A percentile compares a stretch with the other conserved stretches of the same genome.
These are phyloP conservation scores for Daedalea quercina DNA, from an alignment of 768 basidiomycete species.

Conservation along the genomic window DNA sequence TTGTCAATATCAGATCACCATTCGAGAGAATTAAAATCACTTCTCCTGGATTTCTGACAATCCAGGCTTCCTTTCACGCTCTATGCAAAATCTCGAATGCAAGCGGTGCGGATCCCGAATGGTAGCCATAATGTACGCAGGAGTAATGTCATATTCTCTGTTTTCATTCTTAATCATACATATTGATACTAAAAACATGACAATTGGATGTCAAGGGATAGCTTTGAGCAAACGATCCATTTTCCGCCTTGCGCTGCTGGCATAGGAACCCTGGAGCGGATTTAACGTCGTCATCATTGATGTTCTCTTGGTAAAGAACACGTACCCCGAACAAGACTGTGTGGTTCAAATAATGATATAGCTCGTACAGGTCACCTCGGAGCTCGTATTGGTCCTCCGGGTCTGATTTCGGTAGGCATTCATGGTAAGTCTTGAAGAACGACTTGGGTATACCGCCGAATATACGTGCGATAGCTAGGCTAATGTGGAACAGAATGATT, in stretches of 20 bases:
- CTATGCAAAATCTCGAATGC: no score
- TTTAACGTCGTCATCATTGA: conserved; percentile 1
- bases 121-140: no score
- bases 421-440: conserved; percentile 64
- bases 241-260: conserved; percentile 44
- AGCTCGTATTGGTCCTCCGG: conserved; percentile 60
- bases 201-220: conserved; percentile 13
- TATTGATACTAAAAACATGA: not conserved
- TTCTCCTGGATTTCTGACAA: no score
- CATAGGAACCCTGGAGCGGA: conserved; percentile 39
- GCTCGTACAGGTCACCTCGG: conserved; percentile 63
- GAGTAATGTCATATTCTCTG: no score
- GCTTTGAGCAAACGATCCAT: conserved; percentile 34
- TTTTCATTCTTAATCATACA: no score
- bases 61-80: no score
- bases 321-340: conserved; percentile 73
- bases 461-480: conserved; percentile 71
- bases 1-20: no score
- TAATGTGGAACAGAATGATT: not conserved
- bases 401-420: conserved; percentile 53
- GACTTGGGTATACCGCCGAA: conserved; percentile 66
- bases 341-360: conserved; percentile 82
- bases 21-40: no score
- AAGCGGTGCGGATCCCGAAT: no score
- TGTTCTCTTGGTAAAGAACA: conserved; percentile 2